A percentile compares a stretch with the other conserved stretches of the same genome.
phyloP scores from a whole-genome alignment of 768 basidiomycete genomes.

The Aureoboletus auriporus region DNA sequence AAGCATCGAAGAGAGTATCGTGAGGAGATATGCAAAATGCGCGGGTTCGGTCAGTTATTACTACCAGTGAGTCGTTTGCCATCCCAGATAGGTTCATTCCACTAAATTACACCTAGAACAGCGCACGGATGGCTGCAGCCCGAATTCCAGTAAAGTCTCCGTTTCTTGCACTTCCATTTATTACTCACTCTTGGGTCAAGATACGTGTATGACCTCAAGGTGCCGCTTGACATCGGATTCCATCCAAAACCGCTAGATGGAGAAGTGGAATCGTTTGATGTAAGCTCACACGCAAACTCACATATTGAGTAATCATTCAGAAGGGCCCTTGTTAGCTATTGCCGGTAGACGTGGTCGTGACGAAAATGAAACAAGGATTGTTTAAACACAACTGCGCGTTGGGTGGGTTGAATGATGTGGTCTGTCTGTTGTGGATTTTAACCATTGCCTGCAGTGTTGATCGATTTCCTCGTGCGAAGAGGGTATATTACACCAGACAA shows the following conservation, averaged over 20 bases:
- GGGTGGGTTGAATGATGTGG: conserved; percentile 41
- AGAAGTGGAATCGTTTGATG: conserved; percentile 93
- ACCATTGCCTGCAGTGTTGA: conserved; percentile 52
- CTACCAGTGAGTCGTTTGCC: conserved; percentile 45
- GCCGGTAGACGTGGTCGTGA: conserved; percentile 54
- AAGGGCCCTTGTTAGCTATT: conserved; percentile 50
- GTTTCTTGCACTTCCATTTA: neutral
- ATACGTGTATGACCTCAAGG: conserved; percentile 78
- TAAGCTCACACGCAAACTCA: conserved; percentile 29
- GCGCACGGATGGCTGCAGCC: conserved; percentile 67
- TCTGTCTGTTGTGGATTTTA: neutral
- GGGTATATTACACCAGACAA: conserved; percentile 85
- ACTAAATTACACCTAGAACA: conserved; percentile 15
- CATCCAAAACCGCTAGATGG: conserved; percentile 79
- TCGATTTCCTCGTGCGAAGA: conserved; percentile 87
- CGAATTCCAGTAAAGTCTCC: conserved; percentile 65
- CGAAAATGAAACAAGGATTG: conserved; percentile 58
- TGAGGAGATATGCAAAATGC: conserved; percentile 52
- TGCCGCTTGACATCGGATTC: conserved; percentile 56
- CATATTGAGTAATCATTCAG: neutral
- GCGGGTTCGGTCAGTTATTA: conserved; percentile 82
- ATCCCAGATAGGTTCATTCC: neutral
- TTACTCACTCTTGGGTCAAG: conserved; percentile 32
- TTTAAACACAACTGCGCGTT: conserved; percentile 95
- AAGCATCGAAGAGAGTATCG: conserved; percentile 64